Conservation (phyloP, 305 asterid genomes). For the Plantago rigida region DNA sequence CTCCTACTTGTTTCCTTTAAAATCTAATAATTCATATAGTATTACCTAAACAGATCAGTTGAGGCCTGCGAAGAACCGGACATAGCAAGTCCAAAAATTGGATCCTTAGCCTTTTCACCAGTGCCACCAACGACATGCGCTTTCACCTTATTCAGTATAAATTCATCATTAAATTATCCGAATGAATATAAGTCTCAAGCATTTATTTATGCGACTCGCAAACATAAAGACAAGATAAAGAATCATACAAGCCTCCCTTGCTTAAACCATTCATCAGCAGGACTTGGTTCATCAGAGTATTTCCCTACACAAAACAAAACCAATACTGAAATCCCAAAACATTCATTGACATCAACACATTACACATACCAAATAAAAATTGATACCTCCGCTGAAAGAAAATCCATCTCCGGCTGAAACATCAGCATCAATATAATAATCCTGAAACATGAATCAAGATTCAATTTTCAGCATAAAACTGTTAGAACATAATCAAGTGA, state of each 20-base stretch:
- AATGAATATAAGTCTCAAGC: conserved; percentile 1
- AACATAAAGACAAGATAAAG: conserved; percentile 1
- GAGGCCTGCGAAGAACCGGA: conserved; percentile 71
- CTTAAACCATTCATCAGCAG: conserved; percentile 83
- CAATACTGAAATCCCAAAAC: conserved; percentile 1
- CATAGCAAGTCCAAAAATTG: conserved; percentile 75
- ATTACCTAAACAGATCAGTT: conserved; percentile 71
- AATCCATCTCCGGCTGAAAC: conserved; percentile 76
- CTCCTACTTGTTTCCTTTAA: conserved; percentile 7
- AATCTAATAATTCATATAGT: conserved; percentile 2
- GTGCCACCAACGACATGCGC: conserved; percentile 72
- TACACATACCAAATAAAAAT: neutral
- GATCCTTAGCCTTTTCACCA: conserved; percentile 89
- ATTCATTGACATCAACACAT: neutral
- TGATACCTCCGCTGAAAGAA: conserved; percentile 82
- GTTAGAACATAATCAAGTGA: neutral
- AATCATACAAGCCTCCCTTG: conserved; percentile 61
- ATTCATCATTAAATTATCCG: neutral
- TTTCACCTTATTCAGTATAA: conserved; percentile 46
- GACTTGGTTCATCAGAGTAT: conserved; percentile 76
- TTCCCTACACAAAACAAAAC: conserved; percentile 43
- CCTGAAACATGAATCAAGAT: conserved; percentile 33
- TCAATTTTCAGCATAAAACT: neutral
- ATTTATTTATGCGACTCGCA: too few species aligned
- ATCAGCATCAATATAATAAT: conserved; percentile 72